A percentile compares a stretch with the other conserved stretches of the same genome.
Conservation (phyloP, 768 basidiomycete species). For the Calocybe gangraenosa region DNA sequence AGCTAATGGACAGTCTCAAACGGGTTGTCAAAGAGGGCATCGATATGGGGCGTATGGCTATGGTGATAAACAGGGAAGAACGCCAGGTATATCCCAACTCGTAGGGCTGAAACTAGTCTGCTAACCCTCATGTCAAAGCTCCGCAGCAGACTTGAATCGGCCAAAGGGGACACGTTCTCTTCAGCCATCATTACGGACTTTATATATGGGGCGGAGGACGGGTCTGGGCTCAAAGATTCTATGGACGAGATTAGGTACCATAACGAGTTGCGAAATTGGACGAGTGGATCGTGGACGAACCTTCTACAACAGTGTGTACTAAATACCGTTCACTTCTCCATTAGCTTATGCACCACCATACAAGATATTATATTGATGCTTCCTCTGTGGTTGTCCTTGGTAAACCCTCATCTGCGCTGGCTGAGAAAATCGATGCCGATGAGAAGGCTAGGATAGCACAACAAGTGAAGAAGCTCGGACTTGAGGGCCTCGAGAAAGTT, state of each 20-base stretch:
- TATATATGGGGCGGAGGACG: slow-evolving; percentile 80
- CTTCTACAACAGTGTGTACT: slow-evolving; percentile 63
- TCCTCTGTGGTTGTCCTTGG: slow-evolving; percentile 76
- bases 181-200: slow-evolving; percentile 76
- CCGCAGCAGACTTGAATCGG: slow-evolving; percentile 78
- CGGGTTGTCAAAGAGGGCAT: slow-evolving; percentile 72
- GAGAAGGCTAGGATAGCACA: slow-evolving; percentile 74
- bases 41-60: slow-evolving; percentile 86
- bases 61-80: slow-evolving; percentile 84
- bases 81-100: slow-evolving; percentile 56
- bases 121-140: slow-evolving; percentile 41
- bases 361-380: slow-evolving; percentile 76
- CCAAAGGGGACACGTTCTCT: slow-evolving; percentile 78
- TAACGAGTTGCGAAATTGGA: slow-evolving; percentile 64
- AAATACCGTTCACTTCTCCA: slow-evolving; percentile 5
- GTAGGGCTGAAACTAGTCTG: background rate
- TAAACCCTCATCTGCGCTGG: slow-evolving; percentile 82
- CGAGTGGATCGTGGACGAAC: slow-evolving; percentile 68
- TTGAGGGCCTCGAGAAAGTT: slow-evolving; percentile 72
- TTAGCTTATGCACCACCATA: slow-evolving; percentile 2
- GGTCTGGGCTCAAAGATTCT: slow-evolving; percentile 65
- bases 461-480: slow-evolving; percentile 69
- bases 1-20: slow-evolving; percentile 63
- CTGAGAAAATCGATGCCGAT: slow-evolving; percentile 72
- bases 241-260: slow-evolving; percentile 81